Evolutionary conservation across 2,329 filamentous ascomycete species (phyloP).

Genomic region (Alternaria gansuensis): DNA sequence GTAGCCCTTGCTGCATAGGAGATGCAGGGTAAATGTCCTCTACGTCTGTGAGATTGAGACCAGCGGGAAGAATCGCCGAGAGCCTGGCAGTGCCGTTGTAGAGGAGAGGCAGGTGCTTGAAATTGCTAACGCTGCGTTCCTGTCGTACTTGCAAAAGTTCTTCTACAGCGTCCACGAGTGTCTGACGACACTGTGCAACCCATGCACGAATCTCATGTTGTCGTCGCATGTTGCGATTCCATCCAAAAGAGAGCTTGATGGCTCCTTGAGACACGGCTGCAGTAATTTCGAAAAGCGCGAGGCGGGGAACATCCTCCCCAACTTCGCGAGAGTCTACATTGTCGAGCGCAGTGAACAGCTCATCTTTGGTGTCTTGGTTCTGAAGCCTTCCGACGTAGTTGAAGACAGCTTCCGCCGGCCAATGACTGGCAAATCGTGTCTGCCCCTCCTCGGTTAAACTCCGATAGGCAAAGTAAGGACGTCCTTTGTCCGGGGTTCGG

Average conservation of each 20-base stretch:
- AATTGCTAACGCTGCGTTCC: constrained; percentile 41
- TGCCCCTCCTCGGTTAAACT: constrained; percentile 39
- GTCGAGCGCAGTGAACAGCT: constrained; percentile 36
- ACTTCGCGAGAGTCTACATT: constrained; percentile 37
- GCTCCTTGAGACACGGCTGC: constrained; percentile 42
- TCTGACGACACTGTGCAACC: constrained; percentile 41
- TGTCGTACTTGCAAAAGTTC: constrained; percentile 38
- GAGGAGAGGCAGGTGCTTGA: constrained; percentile 43
- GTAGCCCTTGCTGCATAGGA: constrained; percentile 46
- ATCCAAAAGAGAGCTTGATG: constrained; percentile 46
- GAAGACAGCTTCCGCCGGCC: constrained; percentile 48
- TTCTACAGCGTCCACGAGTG: constrained; percentile 45
- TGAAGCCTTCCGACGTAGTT: constrained; percentile 48
- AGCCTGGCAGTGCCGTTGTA: constrained; percentile 44
- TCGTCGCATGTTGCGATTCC: constrained; percentile 44
- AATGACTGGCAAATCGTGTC: constrained; percentile 41
- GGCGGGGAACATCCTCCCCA: constrained; percentile 39
- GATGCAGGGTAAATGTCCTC: constrained; percentile 46
- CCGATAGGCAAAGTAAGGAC: constrained; percentile 46
- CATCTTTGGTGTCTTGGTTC: constrained; percentile 44
- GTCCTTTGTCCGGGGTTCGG: constrained; percentile 44
- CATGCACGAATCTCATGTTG: constrained; percentile 43
- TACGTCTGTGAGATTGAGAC: constrained; percentile 32
- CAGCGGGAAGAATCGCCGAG: constrained; percentile 30
- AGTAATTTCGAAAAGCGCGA: constrained; percentile 46